Percentiles rank a stretch among this genome's conserved stretches.
Evolutionary conservation across 768 basidiomycete species (phyloP).

Genomic region (Galerina marginata): DNA sequence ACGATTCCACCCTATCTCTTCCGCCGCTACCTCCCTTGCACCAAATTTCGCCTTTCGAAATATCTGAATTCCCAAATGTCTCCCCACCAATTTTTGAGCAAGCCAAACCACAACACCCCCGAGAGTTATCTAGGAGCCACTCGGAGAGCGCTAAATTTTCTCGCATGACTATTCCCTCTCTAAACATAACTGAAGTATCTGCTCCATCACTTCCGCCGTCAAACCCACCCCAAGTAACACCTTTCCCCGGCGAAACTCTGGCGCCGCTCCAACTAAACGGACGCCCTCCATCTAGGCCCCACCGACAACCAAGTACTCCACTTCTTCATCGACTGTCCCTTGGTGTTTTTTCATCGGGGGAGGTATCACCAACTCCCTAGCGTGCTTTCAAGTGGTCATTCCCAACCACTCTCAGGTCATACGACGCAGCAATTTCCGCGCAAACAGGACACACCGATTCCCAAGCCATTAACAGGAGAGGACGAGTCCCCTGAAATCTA

Average conservation of each 20-base stretch:
- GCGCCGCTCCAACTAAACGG: conserved; percentile 3
- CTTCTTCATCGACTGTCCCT: conserved; percentile 73
- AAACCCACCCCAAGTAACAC: neutral
- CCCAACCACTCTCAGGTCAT: conserved; percentile 14
- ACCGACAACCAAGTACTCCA: conserved; percentile 70
- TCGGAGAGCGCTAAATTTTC: conserved; percentile 1
- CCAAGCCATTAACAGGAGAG: conserved; percentile 50
- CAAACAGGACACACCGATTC: conserved; percentile 44
- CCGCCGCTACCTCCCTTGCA: conserved; percentile 35
- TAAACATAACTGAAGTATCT: neutral
- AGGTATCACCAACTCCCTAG: conserved; percentile 34
- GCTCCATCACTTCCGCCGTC: conserved; percentile 1
- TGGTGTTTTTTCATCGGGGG: conserved; percentile 60
- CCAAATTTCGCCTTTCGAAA: conserved; percentile 33
- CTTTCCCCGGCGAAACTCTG: neutral
- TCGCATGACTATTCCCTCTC: conserved; percentile 5
- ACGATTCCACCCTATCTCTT: conserved; percentile 11
- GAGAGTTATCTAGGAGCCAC: conserved; percentile 3
- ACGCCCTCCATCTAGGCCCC: conserved; percentile 26
- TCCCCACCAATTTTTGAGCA: conserved; percentile 1
- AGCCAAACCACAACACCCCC: neutral
- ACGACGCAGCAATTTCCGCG: conserved; percentile 40
- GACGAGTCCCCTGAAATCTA: conserved; percentile 77
- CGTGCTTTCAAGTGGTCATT: conserved; percentile 23
- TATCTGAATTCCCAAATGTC: conserved; percentile 14